Evolutionary conservation across 495 filamentous ascomycete genomes (phyloP), one percentile per base, ranked within the genome.

Genomic region (Aspergillus carlsbadensis): DNA sequence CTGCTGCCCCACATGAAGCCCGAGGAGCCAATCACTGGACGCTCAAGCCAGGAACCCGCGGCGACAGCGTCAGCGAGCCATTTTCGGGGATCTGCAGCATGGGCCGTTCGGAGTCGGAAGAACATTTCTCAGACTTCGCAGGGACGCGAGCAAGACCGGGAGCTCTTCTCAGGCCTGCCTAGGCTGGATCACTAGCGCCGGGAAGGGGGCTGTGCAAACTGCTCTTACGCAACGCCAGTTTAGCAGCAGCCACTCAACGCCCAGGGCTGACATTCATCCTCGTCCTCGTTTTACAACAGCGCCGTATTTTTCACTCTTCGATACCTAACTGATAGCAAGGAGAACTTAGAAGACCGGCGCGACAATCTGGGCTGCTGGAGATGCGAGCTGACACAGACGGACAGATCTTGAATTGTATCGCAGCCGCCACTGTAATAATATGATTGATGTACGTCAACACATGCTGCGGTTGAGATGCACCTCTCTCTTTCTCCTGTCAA

Each of bases 131-230:
- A 43, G 29, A 21, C 31, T 17, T 22, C 46, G 5, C 52, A 50
- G 46, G 46, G 31, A 34, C 21, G 18, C 6, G 10, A 17, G 6
- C 15, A 17, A 42, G 11, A 10, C 6, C 41, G 22, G 3, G 4
- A 29, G 26, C 42, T 26, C 42, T 13, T 45, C 21, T 21, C 42
- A 45, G 52, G 45, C 48, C 56, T 37, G 51, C 46, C 56, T 62
- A 56, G 59, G 34, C 52, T 61, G 56, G 47, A 36, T 57, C 58
- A 54, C 56, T 66, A 66, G 63, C 63, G 52, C 63, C 63, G 63
- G 63, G 57, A 62, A 52, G 63, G 63, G 63, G 63, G 63, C 63
- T 66, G 63, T 66, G 63, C 63, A 66, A 63, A 63, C 60, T 52
- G 34, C 63, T 65, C 63, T 66, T 66, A 66, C 63, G 63, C 63